Conservation (phyloP, 2,329 filamentous ascomycete genomes). For the Colletotrichum liriopes region DNA sequence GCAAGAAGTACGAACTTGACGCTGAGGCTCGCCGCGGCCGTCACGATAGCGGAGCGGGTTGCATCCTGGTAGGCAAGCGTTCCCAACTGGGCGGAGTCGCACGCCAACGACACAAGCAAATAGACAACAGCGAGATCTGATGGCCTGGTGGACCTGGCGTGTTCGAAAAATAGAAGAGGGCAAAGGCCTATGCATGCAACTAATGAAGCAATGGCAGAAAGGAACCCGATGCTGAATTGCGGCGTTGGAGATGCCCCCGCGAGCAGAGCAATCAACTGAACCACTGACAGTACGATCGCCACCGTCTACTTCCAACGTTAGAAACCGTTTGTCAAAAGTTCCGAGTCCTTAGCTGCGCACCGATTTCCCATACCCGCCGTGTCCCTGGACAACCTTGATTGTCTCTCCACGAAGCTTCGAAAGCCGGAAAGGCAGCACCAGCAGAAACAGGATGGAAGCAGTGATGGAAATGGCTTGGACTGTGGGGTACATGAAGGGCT, state of each 20-base stretch:
- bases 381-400: conserved; percentile 14
- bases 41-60: too few relatives aligned
- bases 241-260: too few relatives aligned
- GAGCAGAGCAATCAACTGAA: background rate
- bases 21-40: background rate
- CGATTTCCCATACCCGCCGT: background rate
- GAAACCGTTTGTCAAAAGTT: too few relatives aligned
- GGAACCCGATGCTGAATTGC: background rate
- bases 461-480: background rate
- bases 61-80: background rate
- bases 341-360: too few relatives aligned
- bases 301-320: background rate
- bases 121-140: conserved; percentile 20
- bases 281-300: background rate
- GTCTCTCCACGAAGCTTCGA: background rate
- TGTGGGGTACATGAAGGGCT: background rate
- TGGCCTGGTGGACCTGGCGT: conserved; percentile 19
- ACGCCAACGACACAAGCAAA: conserved; percentile 1
- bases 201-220: background rate
- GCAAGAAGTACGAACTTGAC: background rate
- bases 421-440: conserved; percentile 9
- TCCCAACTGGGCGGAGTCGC: background rate
- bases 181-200: conserved; percentile 9
- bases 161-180: conserved; percentile 12
- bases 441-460: conserved; percentile 5